phyloP scores from a whole-genome alignment of 345 rosid genomes.

The Geranium brycei region DNA sequence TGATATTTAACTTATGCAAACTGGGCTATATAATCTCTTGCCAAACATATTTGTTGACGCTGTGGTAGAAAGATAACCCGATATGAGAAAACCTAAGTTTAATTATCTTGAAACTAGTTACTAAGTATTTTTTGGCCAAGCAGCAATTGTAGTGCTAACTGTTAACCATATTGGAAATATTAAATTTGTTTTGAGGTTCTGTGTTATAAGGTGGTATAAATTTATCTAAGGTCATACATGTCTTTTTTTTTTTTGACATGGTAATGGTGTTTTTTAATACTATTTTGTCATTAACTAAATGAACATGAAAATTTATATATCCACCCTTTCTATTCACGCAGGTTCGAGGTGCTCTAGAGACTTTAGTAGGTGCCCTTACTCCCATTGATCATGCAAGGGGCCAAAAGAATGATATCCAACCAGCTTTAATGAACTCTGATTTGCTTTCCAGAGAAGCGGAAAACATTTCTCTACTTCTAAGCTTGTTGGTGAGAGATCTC shows the following conservation, averaged over 20 bases:
- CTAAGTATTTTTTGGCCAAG: neutral
- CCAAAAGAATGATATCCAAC: constrained; percentile 59
- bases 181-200: neutral
- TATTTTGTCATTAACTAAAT: neutral
- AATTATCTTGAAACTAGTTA: too few species aligned
- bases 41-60: neutral
- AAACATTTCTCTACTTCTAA: constrained; percentile 78
- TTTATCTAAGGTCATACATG: neutral
- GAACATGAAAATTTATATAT: neutral
- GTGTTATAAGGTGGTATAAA: neutral
- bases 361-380: constrained; percentile 81
- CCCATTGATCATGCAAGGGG: constrained; percentile 73
- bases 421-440: constrained; percentile 94
- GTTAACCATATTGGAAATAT: neutral
- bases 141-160: neutral
- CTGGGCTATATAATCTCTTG: neutral
- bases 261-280: neutral
- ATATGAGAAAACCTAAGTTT: neutral
- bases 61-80: neutral
- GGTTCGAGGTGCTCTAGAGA: constrained; percentile 94
- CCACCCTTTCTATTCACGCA: constrained; percentile 14
- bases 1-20: neutral
- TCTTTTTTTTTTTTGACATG: neutral
- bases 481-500: constrained; percentile 64
- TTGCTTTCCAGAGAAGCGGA: constrained; percentile 88